phyloP scores from a whole-genome alignment of 768 basidiomycete species.

The Phylloporus sp. region DNA sequence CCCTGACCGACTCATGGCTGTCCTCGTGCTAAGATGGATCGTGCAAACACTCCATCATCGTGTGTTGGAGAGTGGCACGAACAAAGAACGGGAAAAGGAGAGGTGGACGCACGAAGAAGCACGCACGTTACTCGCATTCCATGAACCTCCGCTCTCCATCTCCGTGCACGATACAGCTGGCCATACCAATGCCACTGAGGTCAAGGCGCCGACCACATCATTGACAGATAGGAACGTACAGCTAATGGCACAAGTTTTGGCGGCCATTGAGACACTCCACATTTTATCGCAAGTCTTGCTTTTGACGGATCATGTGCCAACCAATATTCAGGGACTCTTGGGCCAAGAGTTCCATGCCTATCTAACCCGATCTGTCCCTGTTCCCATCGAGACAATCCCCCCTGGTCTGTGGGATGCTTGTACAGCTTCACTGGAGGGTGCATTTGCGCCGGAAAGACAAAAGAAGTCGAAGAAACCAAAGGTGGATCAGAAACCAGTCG shows the following conservation, averaged over 20 bases:
- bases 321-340: slow-evolving; percentile 49
- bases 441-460: slow-evolving; percentile 45
- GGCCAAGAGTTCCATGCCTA: slow-evolving; percentile 56
- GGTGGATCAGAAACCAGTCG: slow-evolving; percentile 11
- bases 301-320: slow-evolving; percentile 45
- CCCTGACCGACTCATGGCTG: slow-evolving; percentile 43
- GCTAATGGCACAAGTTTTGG: slow-evolving; percentile 59
- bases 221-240: slow-evolving; percentile 62
- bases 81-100: slow-evolving; percentile 60
- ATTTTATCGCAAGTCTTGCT: slow-evolving; percentile 61
- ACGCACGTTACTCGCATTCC: slow-evolving; percentile 52
- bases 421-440: slow-evolving; percentile 42
- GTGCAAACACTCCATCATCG: slow-evolving; percentile 47
- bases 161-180: slow-evolving; percentile 9
- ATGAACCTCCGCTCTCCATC: slow-evolving; percentile 21
- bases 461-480: slow-evolving; percentile 43
- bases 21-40: slow-evolving; percentile 63
- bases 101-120: slow-evolving; percentile 68
- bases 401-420: slow-evolving; percentile 46
- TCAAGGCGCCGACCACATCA: slow-evolving; percentile 17
- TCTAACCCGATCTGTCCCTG: slow-evolving; percentile 35
- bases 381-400: slow-evolving; percentile 24
- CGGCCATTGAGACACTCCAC: slow-evolving; percentile 56
- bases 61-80: slow-evolving; percentile 44
- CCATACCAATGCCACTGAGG: slow-evolving; percentile 15